Evolutionary conservation across 176 grass and related monocot species (phyloP).

Genomic region (Musa beccarii): DNA sequence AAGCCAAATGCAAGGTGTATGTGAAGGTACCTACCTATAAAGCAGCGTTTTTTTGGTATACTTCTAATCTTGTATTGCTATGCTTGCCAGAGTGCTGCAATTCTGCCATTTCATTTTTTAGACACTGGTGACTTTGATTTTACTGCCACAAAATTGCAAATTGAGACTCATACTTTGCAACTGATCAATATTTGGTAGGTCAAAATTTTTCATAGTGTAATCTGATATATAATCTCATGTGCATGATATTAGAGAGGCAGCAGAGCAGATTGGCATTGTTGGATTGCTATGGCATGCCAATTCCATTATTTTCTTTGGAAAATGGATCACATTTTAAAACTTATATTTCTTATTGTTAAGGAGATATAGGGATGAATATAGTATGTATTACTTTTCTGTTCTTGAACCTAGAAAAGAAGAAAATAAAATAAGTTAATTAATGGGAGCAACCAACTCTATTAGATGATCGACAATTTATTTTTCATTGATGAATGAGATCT

Average conservation of each 20-base stretch:
- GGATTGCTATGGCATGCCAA: no score
- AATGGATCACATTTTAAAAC: no score
- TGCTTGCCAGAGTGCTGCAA: neutral
- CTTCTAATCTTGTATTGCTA: neutral
- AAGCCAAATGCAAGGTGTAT: conserved; percentile 98
- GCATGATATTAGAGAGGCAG: neutral
- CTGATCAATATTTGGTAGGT: neutral
- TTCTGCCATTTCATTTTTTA: no score
- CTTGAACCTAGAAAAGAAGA: no score
- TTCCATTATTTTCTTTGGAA: no score
- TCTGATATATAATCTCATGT: neutral
- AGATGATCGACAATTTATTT: no score
- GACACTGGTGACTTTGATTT: neutral
- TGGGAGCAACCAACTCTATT: no score
- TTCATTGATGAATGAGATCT: no score
- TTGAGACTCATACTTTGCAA: neutral
- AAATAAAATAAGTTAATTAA: no score
- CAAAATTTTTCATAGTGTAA: neutral
- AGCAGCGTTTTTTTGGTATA: neutral
- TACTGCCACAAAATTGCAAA: neutral
- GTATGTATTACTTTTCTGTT: no score
- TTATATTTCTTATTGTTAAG: no score
- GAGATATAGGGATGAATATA: no score
- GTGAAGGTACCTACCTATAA: conserved; percentile 59
- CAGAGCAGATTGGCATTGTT: neutral